A percentile compares a stretch with the other conserved stretches of the same genome.
Conservation (phyloP, 768 basidiomycete species). For the Butyriboletus loyo region DNA sequence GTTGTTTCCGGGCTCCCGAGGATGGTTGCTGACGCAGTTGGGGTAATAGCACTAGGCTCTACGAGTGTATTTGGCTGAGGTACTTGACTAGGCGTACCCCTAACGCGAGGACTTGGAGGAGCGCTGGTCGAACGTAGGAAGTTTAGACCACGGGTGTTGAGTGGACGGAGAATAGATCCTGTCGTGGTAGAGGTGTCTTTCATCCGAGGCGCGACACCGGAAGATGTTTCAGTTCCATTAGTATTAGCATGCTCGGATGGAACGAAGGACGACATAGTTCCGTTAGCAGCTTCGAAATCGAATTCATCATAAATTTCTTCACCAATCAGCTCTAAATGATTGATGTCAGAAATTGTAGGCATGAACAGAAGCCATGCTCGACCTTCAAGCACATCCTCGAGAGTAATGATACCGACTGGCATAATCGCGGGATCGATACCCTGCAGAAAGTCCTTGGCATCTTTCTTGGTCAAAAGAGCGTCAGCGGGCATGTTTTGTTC, state of each 20-base stretch:
- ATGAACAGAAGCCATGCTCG: slow-evolving; percentile 1
- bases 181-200: slow-evolving; percentile 11
- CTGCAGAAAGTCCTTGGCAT: slow-evolving; percentile 82
- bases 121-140: slow-evolving; percentile 58
- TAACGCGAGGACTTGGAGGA: slow-evolving; percentile 49
- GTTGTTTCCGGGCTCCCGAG: not conserved
- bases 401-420: slow-evolving; percentile 88
- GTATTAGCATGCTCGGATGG: slow-evolving; percentile 31
- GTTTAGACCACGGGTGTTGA: slow-evolving; percentile 44
- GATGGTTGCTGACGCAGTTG: not conserved
- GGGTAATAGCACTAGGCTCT: not conserved
- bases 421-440: slow-evolving; percentile 77
- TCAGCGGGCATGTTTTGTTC: slow-evolving; percentile 91
- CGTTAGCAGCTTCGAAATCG: slow-evolving; percentile 71
- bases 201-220: slow-evolving; percentile 5
- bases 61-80: not conserved
- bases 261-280: slow-evolving; percentile 45
- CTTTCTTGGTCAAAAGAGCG: slow-evolving; percentile 72
- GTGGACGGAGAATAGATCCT: slow-evolving; percentile 36
- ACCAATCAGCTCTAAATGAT: slow-evolving; percentile 73
- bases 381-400: slow-evolving; percentile 93
- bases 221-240: slow-evolving; percentile 22
- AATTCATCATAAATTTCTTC: slow-evolving; percentile 94
- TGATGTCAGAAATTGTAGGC: not conserved
- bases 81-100: slow-evolving; percentile 3